Percentiles rank a stretch among this genome's conserved stretches.
Conservation (phyloP, 805 yeast species). For the Suhomyces canberraensis region DNA sequence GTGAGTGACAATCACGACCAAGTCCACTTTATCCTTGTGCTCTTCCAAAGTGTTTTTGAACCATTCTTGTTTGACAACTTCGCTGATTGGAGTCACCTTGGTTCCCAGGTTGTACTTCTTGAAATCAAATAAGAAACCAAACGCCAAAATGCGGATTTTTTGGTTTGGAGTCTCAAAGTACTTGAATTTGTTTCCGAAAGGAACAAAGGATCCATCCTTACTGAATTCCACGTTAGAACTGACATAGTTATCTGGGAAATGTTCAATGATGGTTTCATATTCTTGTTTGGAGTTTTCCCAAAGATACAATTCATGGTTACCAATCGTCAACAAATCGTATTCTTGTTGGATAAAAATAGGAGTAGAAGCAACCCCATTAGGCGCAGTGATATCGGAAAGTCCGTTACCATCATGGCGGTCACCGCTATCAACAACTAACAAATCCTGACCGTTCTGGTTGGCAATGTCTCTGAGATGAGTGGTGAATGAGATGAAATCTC, state of each 20-base stretch:
- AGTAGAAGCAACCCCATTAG: constrained; percentile 66
- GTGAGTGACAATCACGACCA: constrained; percentile 74
- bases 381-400: constrained; percentile 69
- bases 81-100: constrained; percentile 59
- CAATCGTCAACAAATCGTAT: constrained; percentile 78
- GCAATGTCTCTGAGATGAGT: constrained; percentile 47
- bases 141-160: constrained; percentile 52
- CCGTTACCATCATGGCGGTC: constrained; percentile 97
- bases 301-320: constrained; percentile 86
- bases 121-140: constrained; percentile 82
- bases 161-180: constrained; percentile 62
- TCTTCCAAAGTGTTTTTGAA: constrained; percentile 45
- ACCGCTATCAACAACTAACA: constrained; percentile 81
- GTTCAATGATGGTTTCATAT: constrained; percentile 53
- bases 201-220: constrained; percentile 45
- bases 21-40: constrained; percentile 47
- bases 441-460: constrained; percentile 49
- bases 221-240: constrained; percentile 67
- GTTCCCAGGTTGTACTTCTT: constrained; percentile 55
- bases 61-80: constrained; percentile 60
- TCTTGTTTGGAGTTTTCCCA: constrained; percentile 65
- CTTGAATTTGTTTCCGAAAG: constrained; percentile 66
- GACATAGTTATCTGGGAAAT: constrained; percentile 63
- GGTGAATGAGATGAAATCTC: constrained; percentile 76
- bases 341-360: constrained; percentile 60